Evolutionary conservation across 1,284 basidiomycete genomes (phyloP), one percentile per base, ranked within the genome.

Genomic region (Ceratobasidium theobromae): DNA sequence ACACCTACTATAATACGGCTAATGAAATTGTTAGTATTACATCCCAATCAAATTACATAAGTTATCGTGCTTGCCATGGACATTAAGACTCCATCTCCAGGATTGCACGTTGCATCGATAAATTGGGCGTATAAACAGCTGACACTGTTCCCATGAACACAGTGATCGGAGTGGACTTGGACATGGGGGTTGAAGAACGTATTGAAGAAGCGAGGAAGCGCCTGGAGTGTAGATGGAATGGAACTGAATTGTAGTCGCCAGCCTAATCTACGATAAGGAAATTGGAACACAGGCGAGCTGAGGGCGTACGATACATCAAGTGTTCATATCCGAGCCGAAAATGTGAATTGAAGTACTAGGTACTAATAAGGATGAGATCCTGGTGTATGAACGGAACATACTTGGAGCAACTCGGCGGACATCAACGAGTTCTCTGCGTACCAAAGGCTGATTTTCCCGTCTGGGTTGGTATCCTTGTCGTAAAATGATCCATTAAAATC

Each of bases 1-100:
- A 33, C 40, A 18, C 35, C 16, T 52, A 65, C 60, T 49, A 25
- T 65, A 65, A 53, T 65, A 65, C 12, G 60, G 60, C 60, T 65
- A 33, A 6, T 11, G 32, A 28, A 25, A n/a, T 2, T 16, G 28
- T 18, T 8, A 51, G 16, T 35, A 8, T 12, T 11, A 23, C 23
- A 23, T 23, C 9, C 21, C 16, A n/a, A 18, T 18, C 16, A 5
- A 12, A 52, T 14, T 5, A 23, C n/a, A 9, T 5, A 32, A n/a
- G n/a, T n/a, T n/a, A n/a, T n/a, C n/a, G n/a, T n/a, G n/a, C 60
- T 53, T n/a, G 53, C 60, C 16, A 49, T 65, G 16, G 60, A 28
- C 60, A 53, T 53, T 40, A 65, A 43, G 16, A 65, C 60, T 1
- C 60, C 60, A 53, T 65, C 60, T 12, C 60, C 60, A 14, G 51